Base-by-base conservation (phyloP, 139 green algal genomes). In the Coelastrella sp. region DNA sequence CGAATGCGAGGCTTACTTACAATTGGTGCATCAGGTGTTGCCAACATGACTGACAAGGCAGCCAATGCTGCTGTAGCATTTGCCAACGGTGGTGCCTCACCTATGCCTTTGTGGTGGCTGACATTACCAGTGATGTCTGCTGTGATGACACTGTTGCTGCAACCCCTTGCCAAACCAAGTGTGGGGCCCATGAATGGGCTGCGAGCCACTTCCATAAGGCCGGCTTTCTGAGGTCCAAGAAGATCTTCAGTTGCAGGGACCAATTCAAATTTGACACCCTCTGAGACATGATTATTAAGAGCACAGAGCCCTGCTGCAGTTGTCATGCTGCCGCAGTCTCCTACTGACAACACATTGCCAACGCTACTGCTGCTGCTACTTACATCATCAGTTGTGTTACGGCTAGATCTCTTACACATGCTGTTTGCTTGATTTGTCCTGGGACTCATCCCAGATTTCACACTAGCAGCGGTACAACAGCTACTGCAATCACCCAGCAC, bases 361-460 rank as follows among this genome's bases (percentile, higher is more conserved):
- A 17, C 7, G 37, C 67, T 76, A 23, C 62, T 71, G 62, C 62
- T 71, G 62, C 62, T 71, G 62, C 67, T 57, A 23, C 67, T 53
- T 21, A 3, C 30, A 23, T 19, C 57, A 27, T 23, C 48, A 59
- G 48, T 15, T 23, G 48, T 59, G 15, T 15, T 59, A 15, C 11
- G 48, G 11, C 48, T 59, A 23, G 48, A 23, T 59, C 11, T 9
- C 48, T 15, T n/a, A n/a, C n/a, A n/a, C n/a, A n/a, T n/a, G n/a
- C n/a, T n/a, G n/a, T n/a, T n/a, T n/a, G n/a, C n/a, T n/a, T n/a
- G n/a, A n/a, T n/a, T n/a, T n/a, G n/a, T 9, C 48, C 48, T 15
- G 9, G 48, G 15, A 59, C 48, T 59, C 48, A 59, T 59, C 48
- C 11, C 11, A 9, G 11, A 15, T 59, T 15, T 59, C 48, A 59